These are phyloP conservation scores for Xerocomus minutiporus DNA, from an alignment of 1,284 basidiomycete genomes.

Conservation along the genomic window DNA sequence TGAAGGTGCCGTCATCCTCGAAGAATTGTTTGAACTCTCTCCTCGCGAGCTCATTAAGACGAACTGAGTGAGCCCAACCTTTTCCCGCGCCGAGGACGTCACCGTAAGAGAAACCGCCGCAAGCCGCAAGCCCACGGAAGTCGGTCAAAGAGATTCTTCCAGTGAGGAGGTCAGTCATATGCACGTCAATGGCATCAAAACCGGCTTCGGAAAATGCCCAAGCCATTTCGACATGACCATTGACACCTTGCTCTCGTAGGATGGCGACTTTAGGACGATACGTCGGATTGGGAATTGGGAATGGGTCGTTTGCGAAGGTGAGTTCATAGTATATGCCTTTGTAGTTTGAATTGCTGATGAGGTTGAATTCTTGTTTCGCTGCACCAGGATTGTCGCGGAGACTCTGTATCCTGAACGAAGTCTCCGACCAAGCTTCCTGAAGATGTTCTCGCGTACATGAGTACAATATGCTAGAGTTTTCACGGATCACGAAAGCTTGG, in stretches of 20 bases:
- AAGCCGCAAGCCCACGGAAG: conserved; percentile 91
- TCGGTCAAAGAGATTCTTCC: conserved; percentile 58
- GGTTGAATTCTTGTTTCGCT: conserved; percentile 80
- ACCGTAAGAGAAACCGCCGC: conserved; percentile 98
- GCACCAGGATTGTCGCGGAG: conserved; percentile 80
- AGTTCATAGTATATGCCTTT: conserved; percentile 78
- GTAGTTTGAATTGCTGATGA: conserved; percentile 65
- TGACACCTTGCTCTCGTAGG: conserved; percentile 96
- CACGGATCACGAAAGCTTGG: conserved; percentile 61
- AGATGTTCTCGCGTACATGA: conserved; percentile 64
- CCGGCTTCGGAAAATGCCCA: conserved; percentile 94
- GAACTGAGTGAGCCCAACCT: conserved; percentile 94
- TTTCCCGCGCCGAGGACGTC: conserved; percentile 97
- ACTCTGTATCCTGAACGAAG: conserved; percentile 88
- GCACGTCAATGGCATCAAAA: conserved; percentile 92
- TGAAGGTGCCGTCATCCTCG: conserved; percentile 74
- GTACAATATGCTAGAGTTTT: conserved; percentile 56
- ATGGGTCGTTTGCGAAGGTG: conserved; percentile 53
- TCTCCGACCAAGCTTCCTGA: conserved; percentile 90
- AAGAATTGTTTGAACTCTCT: conserved; percentile 83
- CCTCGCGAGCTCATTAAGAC: conserved; percentile 74
- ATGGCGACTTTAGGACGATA: conserved; percentile 88
- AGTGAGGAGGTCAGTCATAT: conserved; percentile 94
- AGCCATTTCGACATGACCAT: conserved; percentile 98
- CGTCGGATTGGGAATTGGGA: conserved; percentile 32